Evolutionary conservation across 129 eudicot genomes (phyloP), one percentile per base, ranked within the genome.

Genomic region (Deinandra increscens): DNA sequence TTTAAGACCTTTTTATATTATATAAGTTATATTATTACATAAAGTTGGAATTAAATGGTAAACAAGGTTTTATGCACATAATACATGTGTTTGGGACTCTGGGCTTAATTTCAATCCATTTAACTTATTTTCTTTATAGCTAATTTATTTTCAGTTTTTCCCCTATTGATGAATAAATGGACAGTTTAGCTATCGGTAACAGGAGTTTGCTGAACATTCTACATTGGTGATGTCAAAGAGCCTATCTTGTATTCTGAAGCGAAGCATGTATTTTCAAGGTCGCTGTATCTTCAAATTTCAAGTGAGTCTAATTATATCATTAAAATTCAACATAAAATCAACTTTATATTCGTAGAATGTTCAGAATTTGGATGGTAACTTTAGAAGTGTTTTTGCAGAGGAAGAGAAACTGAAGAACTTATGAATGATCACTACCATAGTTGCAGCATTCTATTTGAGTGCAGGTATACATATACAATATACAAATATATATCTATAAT

Each of bases 341-440:
- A 20, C 1, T 15, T 78, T 38, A 64, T 60, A 15, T 65, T 0
- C 18, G 13, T 50, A 45, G 26, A 7, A 15, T 37, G 69, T 39
- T 20, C 9, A n/a, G 38, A 69, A 38, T 31, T 48, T 49, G 22
- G 41, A 45, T 23, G 14, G 42, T 55, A 53, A 67, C 29, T 71
- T 17, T 10, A 7, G 13, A 5, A 53, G 36, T 13, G 50, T 72
- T 20, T 75, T 74, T 84, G 66, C 88, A 93, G 97, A 93, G 7
- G 95, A 87, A 62, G 92, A 93, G 65, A 83, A 73, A 75, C 78
- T 93, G 64, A 89, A 89, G 82, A 87, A 83, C 97, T 93, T 34
- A 93, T 93, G 99, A 84, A 93, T 31, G 99, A 87, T 5, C 89
- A 95, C 79, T 97, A 93, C 76, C 60, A 81, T 68, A 93, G 99